Percentiles rank a stretch among this genome's conserved stretches.
These are phyloP conservation scores for Ehretia macrophylla DNA, from an alignment of 257 asterid species.

Conservation along the genomic window DNA sequence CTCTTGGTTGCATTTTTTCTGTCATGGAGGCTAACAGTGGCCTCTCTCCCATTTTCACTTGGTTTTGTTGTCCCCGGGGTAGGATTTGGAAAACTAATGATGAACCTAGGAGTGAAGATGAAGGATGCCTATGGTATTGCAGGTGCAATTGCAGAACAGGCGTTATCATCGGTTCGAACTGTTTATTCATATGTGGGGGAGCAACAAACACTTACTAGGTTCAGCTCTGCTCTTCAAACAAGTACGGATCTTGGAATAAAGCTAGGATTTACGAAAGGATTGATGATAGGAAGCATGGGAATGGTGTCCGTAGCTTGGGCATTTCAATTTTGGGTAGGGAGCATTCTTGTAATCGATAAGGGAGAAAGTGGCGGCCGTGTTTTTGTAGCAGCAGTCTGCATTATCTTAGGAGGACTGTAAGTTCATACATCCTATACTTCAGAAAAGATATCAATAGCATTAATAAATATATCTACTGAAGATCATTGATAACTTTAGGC, in stretches of 20 bases:
- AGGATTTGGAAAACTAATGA: conserved; percentile 67
- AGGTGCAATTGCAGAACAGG: conserved; percentile 59
- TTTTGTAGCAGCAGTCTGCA: conserved; percentile 49
- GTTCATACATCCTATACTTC: conserved; percentile 14
- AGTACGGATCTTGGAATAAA: conserved; percentile 57
- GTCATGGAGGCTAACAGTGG: conserved; percentile 74
- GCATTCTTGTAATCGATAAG: conserved; percentile 78
- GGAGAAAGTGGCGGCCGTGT: conserved; percentile 69
- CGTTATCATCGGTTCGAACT: conserved; percentile 72
- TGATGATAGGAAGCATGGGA: conserved; percentile 84
- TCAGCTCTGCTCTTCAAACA: conserved; percentile 55
- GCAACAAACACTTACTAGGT: conserved; percentile 37
- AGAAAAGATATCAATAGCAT: not conserved
- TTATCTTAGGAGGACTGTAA: conserved; percentile 72
- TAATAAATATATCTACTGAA: not conserved
- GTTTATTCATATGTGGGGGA: conserved; percentile 85
- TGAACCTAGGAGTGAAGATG: conserved; percentile 52
- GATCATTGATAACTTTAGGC: no score
- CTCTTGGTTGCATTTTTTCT: conserved; percentile 62
- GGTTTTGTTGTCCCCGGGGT: conserved; percentile 73
- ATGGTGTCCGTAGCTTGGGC: conserved; percentile 64
- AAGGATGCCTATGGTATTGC: conserved; percentile 68
- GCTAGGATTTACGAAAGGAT: conserved; percentile 61
- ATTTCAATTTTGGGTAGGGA: conserved; percentile 67
- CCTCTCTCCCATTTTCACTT: conserved; percentile 62